Evolutionary conservation across 2,329 filamentous ascomycete species (phyloP).

Genomic region (Pseudogymnoascus sp.): DNA sequence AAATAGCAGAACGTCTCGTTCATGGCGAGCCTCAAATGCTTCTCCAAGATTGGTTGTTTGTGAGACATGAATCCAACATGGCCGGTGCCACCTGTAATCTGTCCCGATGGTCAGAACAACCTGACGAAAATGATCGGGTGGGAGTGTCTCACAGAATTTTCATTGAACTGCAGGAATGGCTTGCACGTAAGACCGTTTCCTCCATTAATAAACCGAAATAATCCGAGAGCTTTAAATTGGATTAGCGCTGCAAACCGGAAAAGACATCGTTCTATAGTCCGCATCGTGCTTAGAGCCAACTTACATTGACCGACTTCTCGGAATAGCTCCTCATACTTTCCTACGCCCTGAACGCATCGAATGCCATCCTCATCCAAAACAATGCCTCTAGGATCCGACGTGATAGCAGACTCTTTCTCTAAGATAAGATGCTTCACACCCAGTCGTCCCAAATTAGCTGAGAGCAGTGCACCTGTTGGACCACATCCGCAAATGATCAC

Average conservation of each 20-base stretch:
- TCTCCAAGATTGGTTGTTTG: constrained; percentile 28
- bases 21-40: neutral
- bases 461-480: constrained; percentile 28
- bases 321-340: constrained; percentile 25
- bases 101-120: neutral
- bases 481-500: constrained; percentile 31
- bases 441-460: constrained; percentile 24
- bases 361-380: constrained; percentile 30
- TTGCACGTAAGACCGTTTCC: constrained; percentile 18
- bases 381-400: constrained; percentile 30
- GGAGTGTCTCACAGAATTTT: constrained; percentile 13
- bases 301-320: constrained; percentile 26
- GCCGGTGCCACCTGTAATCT: constrained; percentile 25
- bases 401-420: constrained; percentile 27
- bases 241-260: neutral
- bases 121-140: too few species aligned
- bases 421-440: constrained; percentile 24
- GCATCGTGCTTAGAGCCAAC: neutral
- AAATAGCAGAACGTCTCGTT: neutral
- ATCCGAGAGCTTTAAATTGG: neutral
- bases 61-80: constrained; percentile 28
- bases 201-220: constrained; percentile 24
- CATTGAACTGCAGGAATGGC: constrained; percentile 24
- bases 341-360: constrained; percentile 26
- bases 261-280: too few species aligned